Conservation (phyloP, 2,329 filamentous ascomycete species). For the Fusarium stilboides region DNA sequence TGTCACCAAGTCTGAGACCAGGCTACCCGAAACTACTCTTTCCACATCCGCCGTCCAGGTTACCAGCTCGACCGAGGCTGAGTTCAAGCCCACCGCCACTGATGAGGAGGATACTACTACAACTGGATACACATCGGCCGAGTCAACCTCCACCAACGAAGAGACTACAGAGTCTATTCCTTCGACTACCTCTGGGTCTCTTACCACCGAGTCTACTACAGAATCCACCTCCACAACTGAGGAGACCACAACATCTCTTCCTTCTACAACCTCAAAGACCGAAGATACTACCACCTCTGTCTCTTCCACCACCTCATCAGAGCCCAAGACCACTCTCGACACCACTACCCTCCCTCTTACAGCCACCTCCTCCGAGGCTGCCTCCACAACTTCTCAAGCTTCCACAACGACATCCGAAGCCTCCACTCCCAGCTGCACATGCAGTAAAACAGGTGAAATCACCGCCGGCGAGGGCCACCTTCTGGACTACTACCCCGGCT, state of each 20-base stretch:
- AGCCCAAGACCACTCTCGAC: constrained; percentile 27
- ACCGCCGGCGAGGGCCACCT: not conserved
- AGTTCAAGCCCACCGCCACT: constrained; percentile 11
- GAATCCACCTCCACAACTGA: constrained; percentile 9
- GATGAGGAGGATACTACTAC: not conserved
- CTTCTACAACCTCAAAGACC: constrained; percentile 1
- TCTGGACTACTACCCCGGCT: not conserved
- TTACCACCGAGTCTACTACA: constrained; percentile 3
- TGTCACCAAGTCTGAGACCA: constrained; percentile 4
- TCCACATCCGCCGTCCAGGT: constrained; percentile 18
- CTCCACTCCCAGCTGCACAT: constrained; percentile 22
- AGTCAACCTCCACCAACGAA: not conserved
- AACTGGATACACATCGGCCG: not conserved
- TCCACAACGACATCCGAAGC: constrained; percentile 20
- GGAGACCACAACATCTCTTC: constrained; percentile 20
- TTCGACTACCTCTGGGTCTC: not conserved
- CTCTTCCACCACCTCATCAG: constrained; percentile 7
- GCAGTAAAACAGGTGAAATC: constrained; percentile 22
- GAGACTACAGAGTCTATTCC: constrained; percentile 4
- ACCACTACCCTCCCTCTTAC: constrained; percentile 9
- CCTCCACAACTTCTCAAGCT: constrained; percentile 26
- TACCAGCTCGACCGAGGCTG: constrained; percentile 7
- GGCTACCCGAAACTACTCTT: not conserved
- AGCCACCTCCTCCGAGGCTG: constrained; percentile 11
- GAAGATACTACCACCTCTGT: constrained; percentile 3